phyloP scores from a whole-genome alignment of 768 basidiomycete species.

The Phylloporus arenicola region DNA sequence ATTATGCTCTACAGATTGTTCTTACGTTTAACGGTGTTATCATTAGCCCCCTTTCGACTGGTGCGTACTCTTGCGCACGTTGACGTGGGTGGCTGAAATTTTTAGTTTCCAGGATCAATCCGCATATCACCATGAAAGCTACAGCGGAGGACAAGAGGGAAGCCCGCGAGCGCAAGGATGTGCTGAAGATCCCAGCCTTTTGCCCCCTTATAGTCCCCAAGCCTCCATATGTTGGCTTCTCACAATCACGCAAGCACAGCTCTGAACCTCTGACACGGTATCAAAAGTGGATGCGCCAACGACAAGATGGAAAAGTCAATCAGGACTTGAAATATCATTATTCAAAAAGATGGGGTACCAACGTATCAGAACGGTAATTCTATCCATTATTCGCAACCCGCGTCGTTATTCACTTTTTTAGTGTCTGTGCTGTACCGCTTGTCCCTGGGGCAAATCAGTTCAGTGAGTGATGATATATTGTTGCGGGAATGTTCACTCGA shows the following conservation, averaged over 20 bases:
- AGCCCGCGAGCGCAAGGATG: slow-evolving; percentile 30
- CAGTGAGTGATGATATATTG: slow-evolving; percentile 31
- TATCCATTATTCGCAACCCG: neutral
- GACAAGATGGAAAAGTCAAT: slow-evolving; percentile 12
- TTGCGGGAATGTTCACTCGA: neutral
- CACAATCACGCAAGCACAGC: slow-evolving; percentile 38
- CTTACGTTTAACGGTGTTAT: slow-evolving; percentile 1
- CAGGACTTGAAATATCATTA: slow-evolving; percentile 51
- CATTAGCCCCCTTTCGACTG: slow-evolving; percentile 65
- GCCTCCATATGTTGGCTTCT: slow-evolving; percentile 41
- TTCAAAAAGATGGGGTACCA: slow-evolving; percentile 37
- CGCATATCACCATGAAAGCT: slow-evolving; percentile 37
- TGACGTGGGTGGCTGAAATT: slow-evolving; percentile 1
- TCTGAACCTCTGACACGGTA: slow-evolving; percentile 40
- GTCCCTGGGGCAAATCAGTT: slow-evolving; percentile 44
- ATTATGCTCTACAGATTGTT: slow-evolving; percentile 5
- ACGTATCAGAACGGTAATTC: slow-evolving; percentile 49
- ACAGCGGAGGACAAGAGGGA: slow-evolving; percentile 34
- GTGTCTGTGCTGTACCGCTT: slow-evolving; percentile 53
- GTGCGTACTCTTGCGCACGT: slow-evolving; percentile 28
- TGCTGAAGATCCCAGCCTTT: slow-evolving; percentile 42
- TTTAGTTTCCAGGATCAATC: slow-evolving; percentile 45
- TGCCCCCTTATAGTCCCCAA: slow-evolving; percentile 29
- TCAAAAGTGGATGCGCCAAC: slow-evolving; percentile 37
- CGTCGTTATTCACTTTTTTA: slow-evolving; percentile 16